Evolutionary conservation across 192 early-diverging fungal genomes (phyloP).

Genomic region (Umbelopsis isabellina): DNA sequence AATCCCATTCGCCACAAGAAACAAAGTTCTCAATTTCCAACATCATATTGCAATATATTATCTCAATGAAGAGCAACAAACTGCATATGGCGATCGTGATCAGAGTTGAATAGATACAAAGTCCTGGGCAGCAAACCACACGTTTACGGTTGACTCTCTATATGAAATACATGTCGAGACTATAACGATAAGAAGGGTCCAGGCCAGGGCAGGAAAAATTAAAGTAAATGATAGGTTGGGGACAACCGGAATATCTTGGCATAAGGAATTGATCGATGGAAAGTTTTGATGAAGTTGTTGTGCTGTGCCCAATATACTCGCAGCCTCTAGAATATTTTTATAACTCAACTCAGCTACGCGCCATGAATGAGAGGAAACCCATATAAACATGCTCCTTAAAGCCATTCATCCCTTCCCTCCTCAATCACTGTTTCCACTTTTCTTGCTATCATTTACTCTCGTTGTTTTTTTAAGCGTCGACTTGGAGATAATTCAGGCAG

Average conservation of each 20-base stretch:
- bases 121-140: too few species aligned
- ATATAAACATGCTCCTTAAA: not conserved
- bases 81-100: conserved; percentile 6
- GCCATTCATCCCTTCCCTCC: conserved; percentile 2
- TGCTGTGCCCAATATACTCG: not conserved
- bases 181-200: not conserved
- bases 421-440: conserved; percentile 18
- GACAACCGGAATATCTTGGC: not conserved
- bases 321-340: not conserved
- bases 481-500: too few species aligned
- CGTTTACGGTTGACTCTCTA: not conserved
- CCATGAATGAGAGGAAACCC: not conserved
- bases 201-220: not conserved
- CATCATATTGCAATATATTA: too few species aligned
- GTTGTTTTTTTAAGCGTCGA: not conserved
- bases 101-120: not conserved
- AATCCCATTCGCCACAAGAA: too few species aligned
- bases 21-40: too few species aligned
- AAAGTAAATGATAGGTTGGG: not conserved
- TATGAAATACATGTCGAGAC: not conserved
- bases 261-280: not conserved
- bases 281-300: not conserved
- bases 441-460: conserved; percentile 18
- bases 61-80: conserved; percentile 5
- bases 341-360: conserved; percentile 9